These are phyloP conservation scores for Barnettozyma sucrosica DNA, from an alignment of 805 yeast species.

Conservation along the genomic window DNA sequence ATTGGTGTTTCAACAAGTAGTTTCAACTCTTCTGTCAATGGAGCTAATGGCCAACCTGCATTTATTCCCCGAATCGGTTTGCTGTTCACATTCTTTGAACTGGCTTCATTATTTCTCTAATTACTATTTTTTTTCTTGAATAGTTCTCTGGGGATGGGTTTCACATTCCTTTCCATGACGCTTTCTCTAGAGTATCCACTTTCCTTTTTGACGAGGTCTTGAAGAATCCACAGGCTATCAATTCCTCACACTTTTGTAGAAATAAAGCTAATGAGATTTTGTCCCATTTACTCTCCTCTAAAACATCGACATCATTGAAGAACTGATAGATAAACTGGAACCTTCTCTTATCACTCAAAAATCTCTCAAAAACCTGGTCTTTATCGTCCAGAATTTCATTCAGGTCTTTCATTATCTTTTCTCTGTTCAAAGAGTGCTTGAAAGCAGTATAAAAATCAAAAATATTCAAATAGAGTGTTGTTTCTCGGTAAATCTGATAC, in stretches of 20 bases:
- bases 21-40: neutral
- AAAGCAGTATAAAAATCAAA: conserved; percentile 64
- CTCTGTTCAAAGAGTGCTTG: conserved; percentile 40
- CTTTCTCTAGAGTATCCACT: conserved; percentile 63
- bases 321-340: conserved; percentile 24
- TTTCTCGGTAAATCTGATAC: conserved; percentile 71
- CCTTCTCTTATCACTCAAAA: conserved; percentile 23
- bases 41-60: neutral
- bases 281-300: conserved; percentile 48
- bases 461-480: conserved; percentile 61
- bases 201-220: conserved; percentile 45
- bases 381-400: conserved; percentile 18
- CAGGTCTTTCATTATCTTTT: conserved; percentile 24
- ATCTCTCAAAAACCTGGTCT: conserved; percentile 15
- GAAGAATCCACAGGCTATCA: conserved; percentile 62
- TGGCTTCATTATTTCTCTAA: neutral
- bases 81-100: neutral
- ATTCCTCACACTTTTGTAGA: conserved; percentile 65
- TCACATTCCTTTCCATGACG: conserved; percentile 62
- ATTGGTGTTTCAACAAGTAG: neutral
- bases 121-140: neutral
- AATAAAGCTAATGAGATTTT: conserved; percentile 64
- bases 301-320: conserved; percentile 25
- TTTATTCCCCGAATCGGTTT: neutral
- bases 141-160: no score